Percentiles rank a stretch among this genome's conserved stretches.
Evolutionary conservation across 768 basidiomycete species (phyloP).

Genomic region (Boletus eberwhitei): DNA sequence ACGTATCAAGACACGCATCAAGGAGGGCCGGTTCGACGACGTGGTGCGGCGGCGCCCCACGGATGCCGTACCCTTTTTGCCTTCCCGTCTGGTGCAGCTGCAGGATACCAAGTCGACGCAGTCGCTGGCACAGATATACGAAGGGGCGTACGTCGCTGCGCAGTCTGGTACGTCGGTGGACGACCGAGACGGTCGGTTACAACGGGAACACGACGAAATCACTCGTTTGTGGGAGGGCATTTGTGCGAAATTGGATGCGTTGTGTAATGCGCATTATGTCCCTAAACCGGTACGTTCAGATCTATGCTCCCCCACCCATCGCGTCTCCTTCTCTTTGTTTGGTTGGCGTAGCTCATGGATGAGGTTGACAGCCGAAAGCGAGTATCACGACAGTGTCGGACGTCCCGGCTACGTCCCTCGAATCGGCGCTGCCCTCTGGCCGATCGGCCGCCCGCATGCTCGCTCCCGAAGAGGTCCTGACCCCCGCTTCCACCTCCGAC

Average conservation of each 20-base stretch:
- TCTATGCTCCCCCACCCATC: neutral
- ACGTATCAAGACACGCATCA: constrained; percentile 83
- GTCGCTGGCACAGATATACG: constrained; percentile 94
- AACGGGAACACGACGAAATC: constrained; percentile 87
- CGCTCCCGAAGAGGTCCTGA: constrained; percentile 90
- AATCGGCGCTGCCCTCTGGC: constrained; percentile 86
- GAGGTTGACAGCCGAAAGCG: constrained; percentile 69
- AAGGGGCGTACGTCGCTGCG: constrained; percentile 80
- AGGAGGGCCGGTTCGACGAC: constrained; percentile 86
- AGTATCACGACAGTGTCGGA: constrained; percentile 83
- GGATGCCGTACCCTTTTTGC: constrained; percentile 86
- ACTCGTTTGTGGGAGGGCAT: constrained; percentile 81
- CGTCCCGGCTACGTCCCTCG: constrained; percentile 74
- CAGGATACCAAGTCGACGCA: constrained; percentile 85
- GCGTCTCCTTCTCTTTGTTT: neutral
- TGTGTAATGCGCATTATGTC: constrained; percentile 93
- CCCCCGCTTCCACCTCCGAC: constrained; percentile 47
- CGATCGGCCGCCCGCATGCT: constrained; percentile 75
- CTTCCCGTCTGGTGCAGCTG: constrained; percentile 84
- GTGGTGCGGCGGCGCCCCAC: constrained; percentile 74
- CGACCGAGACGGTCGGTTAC: constrained; percentile 84
- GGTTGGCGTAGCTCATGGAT: neutral
- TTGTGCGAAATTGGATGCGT: constrained; percentile 83
- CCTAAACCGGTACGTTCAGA: constrained; percentile 75
- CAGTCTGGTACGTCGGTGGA: constrained; percentile 54